phyloP scores from a whole-genome alignment of 2,329 filamentous ascomycete species.

The Clarireedia sp. region DNA sequence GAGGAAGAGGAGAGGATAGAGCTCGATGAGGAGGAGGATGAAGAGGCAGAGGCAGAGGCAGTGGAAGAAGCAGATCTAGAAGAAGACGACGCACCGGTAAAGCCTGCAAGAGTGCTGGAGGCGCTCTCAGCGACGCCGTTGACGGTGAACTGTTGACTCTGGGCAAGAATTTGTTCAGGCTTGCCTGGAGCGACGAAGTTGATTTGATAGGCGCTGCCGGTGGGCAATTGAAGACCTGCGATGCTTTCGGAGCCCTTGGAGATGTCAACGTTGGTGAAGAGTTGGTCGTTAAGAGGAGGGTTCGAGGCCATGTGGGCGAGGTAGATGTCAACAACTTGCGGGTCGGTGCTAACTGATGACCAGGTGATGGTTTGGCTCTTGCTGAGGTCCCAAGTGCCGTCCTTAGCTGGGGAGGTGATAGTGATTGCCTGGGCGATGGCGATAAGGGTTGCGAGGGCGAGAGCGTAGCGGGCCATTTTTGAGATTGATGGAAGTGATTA shows the following conservation, averaged over 20 bases:
- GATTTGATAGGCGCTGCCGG: constrained; percentile 7
- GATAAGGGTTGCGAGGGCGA: constrained; percentile 5
- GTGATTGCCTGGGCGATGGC: constrained; percentile 9
- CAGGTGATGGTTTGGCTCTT: constrained; percentile 5
- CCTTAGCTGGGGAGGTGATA: constrained; percentile 5
- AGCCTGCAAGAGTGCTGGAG: constrained; percentile 8
- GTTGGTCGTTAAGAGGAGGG: constrained; percentile 1
- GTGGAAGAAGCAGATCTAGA: neutral
- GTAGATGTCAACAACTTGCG: constrained; percentile 4
- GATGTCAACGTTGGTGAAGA: constrained; percentile 1
- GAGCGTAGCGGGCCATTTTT: constrained; percentile 9
- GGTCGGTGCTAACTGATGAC: constrained; percentile 5
- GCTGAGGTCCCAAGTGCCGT: constrained; percentile 6
- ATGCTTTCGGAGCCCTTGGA: neutral
- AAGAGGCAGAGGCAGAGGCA: neutral
- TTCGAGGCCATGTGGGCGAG: constrained; percentile 5
- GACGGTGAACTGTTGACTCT: constrained; percentile 9
- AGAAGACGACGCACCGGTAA: constrained; percentile 8
- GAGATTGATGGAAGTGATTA: neutral
- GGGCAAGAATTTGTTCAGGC: constrained; percentile 5
- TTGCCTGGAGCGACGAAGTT: constrained; percentile 8
- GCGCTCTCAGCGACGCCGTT: constrained; percentile 1
- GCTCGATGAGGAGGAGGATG: neutral
- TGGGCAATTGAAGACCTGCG: constrained; percentile 5
- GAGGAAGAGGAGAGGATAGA: neutral